Conservation (phyloP, 2,329 filamentous ascomycete species). For the Stagonosporopsis chrysanthemi region DNA sequence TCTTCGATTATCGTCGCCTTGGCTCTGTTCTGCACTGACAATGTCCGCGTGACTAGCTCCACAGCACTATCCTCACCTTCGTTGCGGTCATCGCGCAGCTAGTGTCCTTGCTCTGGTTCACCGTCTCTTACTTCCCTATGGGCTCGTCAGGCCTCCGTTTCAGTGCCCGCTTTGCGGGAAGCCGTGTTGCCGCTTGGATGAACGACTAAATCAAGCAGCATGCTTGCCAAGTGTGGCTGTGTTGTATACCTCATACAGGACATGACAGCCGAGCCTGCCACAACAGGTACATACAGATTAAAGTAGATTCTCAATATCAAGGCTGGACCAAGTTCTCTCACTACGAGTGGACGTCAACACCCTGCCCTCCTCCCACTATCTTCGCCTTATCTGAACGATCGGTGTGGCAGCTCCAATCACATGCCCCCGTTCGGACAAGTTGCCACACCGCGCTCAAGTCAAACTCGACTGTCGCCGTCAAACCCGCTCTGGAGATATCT, state of each 20-base stretch:
- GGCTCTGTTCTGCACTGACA: conserved; percentile 42
- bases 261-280: background rate
- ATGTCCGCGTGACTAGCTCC: conserved; percentile 61
- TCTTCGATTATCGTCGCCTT: conserved; percentile 41
- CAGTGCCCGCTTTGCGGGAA: conserved; percentile 84
- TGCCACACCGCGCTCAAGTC: conserved; percentile 9
- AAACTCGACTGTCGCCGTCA: background rate
- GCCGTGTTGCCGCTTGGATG: conserved; percentile 88
- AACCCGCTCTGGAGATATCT: background rate
- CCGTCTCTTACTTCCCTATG: conserved; percentile 98
- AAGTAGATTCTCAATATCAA: background rate
- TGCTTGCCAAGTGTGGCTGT: conserved; percentile 7
- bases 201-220: conserved; percentile 61
- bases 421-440: conserved; percentile 9
- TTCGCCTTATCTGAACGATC: conserved; percentile 10
- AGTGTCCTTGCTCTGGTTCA: conserved; percentile 85
- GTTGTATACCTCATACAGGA: background rate
- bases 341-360: conserved; percentile 8
- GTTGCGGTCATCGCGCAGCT: conserved; percentile 85
- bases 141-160: conserved; percentile 86
- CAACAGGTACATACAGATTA: conserved; percentile 6
- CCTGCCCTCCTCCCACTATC: background rate
- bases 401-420: conserved; percentile 19
- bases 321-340: conserved; percentile 8
- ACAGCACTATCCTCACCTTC: conserved; percentile 83